Conservation (phyloP, 305 asterid genomes). For the Solanum hybrid region DNA sequence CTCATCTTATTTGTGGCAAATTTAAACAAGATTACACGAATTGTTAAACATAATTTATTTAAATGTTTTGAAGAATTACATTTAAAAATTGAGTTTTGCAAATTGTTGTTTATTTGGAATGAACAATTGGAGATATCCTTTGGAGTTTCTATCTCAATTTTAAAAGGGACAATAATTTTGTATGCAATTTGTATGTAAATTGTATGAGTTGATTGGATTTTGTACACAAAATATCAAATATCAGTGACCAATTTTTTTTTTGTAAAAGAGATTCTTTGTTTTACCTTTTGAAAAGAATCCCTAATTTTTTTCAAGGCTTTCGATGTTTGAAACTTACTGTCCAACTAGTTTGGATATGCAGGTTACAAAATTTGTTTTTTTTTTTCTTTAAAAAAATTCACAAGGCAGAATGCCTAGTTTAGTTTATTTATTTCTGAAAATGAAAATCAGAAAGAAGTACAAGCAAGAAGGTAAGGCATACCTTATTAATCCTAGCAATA, state of each 20-base stretch:
- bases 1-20: neutral
- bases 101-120: neutral
- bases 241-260: neutral
- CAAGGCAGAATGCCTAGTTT: neutral
- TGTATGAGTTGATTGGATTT: neutral
- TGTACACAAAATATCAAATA: neutral
- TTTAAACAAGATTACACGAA: neutral
- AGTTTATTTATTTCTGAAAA: neutral
- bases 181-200: neutral
- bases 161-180: neutral
- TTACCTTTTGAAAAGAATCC: neutral
- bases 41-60: neutral
- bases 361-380: no score
- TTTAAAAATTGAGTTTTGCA: neutral
- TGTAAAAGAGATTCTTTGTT: neutral
- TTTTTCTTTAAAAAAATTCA: neutral
- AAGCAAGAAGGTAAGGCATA: neutral
- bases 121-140: neutral
- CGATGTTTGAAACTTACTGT: neutral
- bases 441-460: neutral
- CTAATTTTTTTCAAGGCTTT: neutral
- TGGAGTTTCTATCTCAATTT: neutral
- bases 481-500: neutral
- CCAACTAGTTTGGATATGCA: neutral
- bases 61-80: neutral